Evolutionary conservation across 129 eudicot genomes (phyloP).

Genomic region (Pulicaria dysenterica): DNA sequence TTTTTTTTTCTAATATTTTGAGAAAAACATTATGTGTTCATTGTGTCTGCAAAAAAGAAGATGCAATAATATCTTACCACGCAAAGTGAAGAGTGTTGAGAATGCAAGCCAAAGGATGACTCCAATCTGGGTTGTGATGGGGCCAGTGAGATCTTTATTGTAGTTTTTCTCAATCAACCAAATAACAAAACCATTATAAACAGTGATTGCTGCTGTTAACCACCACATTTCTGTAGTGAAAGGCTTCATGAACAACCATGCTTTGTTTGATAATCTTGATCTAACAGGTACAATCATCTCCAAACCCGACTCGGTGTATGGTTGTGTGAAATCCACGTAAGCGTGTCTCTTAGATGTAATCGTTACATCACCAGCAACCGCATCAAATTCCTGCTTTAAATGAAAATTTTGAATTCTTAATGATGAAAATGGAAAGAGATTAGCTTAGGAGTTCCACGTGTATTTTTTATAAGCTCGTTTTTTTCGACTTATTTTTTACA

Average conservation of each 20-base stretch:
- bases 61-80: slow-evolving; percentile 34
- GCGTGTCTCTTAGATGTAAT: slow-evolving; percentile 31
- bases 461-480: no score
- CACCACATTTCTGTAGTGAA: slow-evolving; percentile 55
- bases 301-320: slow-evolving; percentile 50
- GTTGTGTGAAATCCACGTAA: slow-evolving; percentile 55
- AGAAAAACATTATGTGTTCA: no score
- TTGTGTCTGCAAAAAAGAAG: not conserved
- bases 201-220: slow-evolving; percentile 33
- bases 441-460: no score
- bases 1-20: no score
- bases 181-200: slow-evolving; percentile 52
- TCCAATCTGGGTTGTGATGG: slow-evolving; percentile 29
- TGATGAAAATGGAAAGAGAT: no score
- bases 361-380: slow-evolving; percentile 65
- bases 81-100: slow-evolving; percentile 48
- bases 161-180: slow-evolving; percentile 52
- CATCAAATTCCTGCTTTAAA: slow-evolving; percentile 45
- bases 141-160: slow-evolving; percentile 19
- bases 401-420: not conserved
- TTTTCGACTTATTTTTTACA: no score
- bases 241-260: slow-evolving; percentile 61
- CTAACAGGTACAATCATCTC: slow-evolving; percentile 55
- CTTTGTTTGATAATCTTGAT: slow-evolving; percentile 28
- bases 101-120: slow-evolving; percentile 49